A percentile compares a stretch with the other conserved stretches of the same genome.
Conservation (phyloP, 2,329 filamentous ascomycete genomes). For the Penicillium sp. region DNA sequence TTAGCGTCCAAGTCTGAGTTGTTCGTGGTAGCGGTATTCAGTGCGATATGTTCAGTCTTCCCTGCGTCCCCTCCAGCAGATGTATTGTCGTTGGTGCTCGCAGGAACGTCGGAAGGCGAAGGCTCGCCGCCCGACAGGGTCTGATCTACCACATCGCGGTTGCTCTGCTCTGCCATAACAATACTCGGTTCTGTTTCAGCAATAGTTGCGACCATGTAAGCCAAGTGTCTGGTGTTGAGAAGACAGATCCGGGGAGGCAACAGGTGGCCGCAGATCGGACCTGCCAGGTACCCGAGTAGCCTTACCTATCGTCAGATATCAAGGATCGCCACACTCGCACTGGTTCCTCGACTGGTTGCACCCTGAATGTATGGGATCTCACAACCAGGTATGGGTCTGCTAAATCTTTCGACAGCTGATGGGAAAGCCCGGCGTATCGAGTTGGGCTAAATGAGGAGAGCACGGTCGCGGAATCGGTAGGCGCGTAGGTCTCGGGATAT, state of each 20-base stretch:
- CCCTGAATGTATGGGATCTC: constrained; percentile 32
- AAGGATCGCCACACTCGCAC: constrained; percentile 43
- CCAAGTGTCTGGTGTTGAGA: constrained; percentile 22
- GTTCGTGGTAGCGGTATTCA: constrained; percentile 30
- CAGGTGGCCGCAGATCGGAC: constrained; percentile 16
- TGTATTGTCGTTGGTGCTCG: constrained; percentile 54
- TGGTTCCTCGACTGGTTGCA: constrained; percentile 34
- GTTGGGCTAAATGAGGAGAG: constrained; percentile 14
- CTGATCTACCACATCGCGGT: constrained; percentile 69
- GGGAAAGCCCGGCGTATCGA: constrained; percentile 19
- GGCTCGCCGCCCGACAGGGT: constrained; percentile 62
- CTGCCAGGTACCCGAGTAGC: constrained; percentile 21
- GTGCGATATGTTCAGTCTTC: constrained; percentile 42
- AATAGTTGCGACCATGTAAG: constrained; percentile 34
- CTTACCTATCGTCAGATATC: constrained; percentile 45
- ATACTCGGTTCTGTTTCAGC: constrained; percentile 48
- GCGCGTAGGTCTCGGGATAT: constrained; percentile 18
- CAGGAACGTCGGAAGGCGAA: constrained; percentile 63
- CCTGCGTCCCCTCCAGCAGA: constrained; percentile 51
- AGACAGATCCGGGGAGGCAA: constrained; percentile 14
- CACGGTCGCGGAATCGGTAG: constrained; percentile 24
- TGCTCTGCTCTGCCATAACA: constrained; percentile 70
- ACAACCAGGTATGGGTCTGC: constrained; percentile 30
- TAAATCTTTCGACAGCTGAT: constrained; percentile 24
- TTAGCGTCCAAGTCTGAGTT: constrained; percentile 25